Percentiles rank a stretch among this genome's conserved stretches.
Evolutionary conservation across 116 monocot species (phyloP).

Genomic region (Posidonia oceanica): DNA sequence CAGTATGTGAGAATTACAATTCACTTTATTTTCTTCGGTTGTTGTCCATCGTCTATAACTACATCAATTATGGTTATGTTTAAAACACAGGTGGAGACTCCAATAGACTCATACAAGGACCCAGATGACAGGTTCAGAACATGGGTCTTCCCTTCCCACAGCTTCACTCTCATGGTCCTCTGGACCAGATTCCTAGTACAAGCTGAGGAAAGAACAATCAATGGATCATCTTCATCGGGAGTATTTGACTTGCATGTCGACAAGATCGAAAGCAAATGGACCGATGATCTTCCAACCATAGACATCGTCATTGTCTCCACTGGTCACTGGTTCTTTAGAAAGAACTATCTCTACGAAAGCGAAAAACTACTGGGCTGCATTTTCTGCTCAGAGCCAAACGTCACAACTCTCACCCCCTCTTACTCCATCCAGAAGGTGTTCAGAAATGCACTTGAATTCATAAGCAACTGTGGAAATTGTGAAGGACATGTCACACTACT

Average conservation of each 20-base stretch:
- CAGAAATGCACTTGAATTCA: conserved; percentile 19
- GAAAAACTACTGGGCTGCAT: conserved; percentile 28
- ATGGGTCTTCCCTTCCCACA: conserved; percentile 39
- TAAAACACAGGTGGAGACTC: conserved; percentile 34
- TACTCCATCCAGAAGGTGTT: conserved; percentile 21
- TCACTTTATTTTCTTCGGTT: too few relatives aligned
- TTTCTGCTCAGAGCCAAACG: conserved; percentile 20
- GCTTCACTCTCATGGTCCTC: conserved; percentile 45
- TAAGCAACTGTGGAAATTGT: conserved; percentile 10
- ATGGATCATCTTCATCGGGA: conserved; percentile 13
- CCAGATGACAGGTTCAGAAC: conserved; percentile 21
- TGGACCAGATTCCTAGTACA: conserved; percentile 43
- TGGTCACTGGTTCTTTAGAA: conserved; percentile 22
- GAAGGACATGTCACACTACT: conserved; percentile 22
- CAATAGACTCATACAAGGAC: conserved; percentile 20
- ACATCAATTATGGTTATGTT: neutral
- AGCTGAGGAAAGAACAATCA: conserved; percentile 12
- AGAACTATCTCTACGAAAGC: conserved; percentile 9
- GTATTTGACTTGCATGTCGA: conserved; percentile 35
- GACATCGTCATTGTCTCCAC: conserved; percentile 18
- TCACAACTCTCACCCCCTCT: conserved; percentile 10
- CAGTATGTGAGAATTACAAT: neutral
- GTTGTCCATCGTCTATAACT: neutral
- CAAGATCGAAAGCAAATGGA: conserved; percentile 25
- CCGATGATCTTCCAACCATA: conserved; percentile 12